Evolutionary conservation across 139 green algal species (phyloP).

Genomic region (Tetraselmis striata): DNA sequence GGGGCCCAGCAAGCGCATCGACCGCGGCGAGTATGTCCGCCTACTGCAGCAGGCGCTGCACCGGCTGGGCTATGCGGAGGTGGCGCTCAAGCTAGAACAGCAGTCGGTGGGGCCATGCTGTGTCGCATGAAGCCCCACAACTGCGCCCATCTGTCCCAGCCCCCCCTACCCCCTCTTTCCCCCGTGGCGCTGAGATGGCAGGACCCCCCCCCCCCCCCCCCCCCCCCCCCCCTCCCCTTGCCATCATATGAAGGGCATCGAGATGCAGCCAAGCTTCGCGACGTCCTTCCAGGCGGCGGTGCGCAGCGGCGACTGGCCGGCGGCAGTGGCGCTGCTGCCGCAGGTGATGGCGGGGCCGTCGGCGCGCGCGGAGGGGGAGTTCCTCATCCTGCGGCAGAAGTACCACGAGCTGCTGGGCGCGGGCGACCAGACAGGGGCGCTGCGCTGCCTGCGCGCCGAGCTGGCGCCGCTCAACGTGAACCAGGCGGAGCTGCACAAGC

Average conservation of each 20-base stretch:
- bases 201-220: too few species aligned
- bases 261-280: conserved; percentile 57
- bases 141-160: too few species aligned
- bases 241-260: conserved; percentile 50
- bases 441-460: conserved; percentile 34
- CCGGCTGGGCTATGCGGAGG: conserved; percentile 49
- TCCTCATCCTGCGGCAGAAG: conserved; percentile 58
- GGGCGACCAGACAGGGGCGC: conserved; percentile 22
- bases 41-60: conserved; percentile 67
- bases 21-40: conserved; percentile 57
- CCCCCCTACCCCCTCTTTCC: too few species aligned
- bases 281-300: conserved; percentile 46
- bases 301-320: conserved; percentile 47
- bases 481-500: conserved; percentile 36
- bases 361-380: conserved; percentile 28
- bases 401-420: conserved; percentile 50
- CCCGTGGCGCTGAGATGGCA: too few species aligned
- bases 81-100: conserved; percentile 45
- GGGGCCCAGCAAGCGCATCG: neutral
- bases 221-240: too few species aligned
- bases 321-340: conserved; percentile 48
- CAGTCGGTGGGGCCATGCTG: conserved; percentile 40
- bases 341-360: conserved; percentile 16
- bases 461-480: conserved; percentile 41
- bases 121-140: too few species aligned